phyloP scores from a whole-genome alignment of 225 moss, liverwort and hornwort species.

The Marchantia paleacea region DNA sequence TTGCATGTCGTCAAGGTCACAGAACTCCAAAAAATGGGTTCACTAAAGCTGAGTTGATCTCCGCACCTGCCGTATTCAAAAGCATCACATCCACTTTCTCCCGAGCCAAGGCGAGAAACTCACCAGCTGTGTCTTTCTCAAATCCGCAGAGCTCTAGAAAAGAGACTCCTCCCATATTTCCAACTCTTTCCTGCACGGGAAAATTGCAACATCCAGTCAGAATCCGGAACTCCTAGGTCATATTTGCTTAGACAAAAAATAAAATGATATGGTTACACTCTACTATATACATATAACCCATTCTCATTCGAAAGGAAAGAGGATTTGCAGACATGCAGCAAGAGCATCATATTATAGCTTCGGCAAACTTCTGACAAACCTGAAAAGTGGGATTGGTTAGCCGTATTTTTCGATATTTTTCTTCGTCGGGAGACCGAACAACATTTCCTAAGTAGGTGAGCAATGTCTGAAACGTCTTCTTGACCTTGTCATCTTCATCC shows the following conservation, averaged over 20 bases:
- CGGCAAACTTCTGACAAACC: constrained; percentile 35
- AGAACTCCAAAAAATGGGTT: constrained; percentile 96
- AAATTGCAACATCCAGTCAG: background rate
- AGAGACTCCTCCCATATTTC: constrained; percentile 74
- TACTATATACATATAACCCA: too few relatives aligned
- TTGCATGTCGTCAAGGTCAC: constrained; percentile 23
- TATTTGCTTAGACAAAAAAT: too few relatives aligned
- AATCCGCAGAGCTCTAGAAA: constrained; percentile 87
- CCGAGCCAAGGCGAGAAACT: constrained; percentile 62
- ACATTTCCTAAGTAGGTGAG: constrained; percentile 91
- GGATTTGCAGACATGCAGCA: too few relatives aligned
- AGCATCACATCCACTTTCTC: constrained; percentile 66
- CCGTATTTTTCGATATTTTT: constrained; percentile 91
- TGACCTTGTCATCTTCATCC: constrained; percentile 88
- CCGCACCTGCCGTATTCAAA: constrained; percentile 75
- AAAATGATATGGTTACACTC: too few relatives aligned
- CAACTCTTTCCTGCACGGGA: constrained; percentile 79
- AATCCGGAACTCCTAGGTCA: background rate
- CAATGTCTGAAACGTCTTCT: constrained; percentile 85
- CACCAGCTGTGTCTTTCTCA: constrained; percentile 58
- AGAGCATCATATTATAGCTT: too few relatives aligned
- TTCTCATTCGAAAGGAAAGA: too few relatives aligned
- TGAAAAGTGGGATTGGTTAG: constrained; percentile 88
- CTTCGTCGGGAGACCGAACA: constrained; percentile 72
- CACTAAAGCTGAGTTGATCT: constrained; percentile 82